These are phyloP conservation scores for Actinomucor elegans DNA, from an alignment of 371 early-diverging fungal genomes.

Conservation along the genomic window DNA sequence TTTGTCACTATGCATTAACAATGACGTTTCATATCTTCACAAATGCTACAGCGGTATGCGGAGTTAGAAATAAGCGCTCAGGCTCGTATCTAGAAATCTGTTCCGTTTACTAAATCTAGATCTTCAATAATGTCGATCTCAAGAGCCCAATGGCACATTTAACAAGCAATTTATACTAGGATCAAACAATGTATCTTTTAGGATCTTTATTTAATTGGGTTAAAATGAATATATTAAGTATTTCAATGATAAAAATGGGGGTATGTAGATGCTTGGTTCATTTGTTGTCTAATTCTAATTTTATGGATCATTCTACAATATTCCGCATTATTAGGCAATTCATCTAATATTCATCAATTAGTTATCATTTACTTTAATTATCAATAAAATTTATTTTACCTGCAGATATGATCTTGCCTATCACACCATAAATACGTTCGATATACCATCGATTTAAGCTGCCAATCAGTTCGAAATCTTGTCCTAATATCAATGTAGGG, in stretches of 20 bases:
- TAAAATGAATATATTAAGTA: neutral
- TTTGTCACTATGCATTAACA: no score
- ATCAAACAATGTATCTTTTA: no score
- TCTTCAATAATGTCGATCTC: no score
- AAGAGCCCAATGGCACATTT: no score
- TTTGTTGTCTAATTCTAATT: slow-evolving; percentile 18
- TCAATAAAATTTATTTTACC: no score
- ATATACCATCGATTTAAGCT: slow-evolving; percentile 13
- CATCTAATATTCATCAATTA: neutral
- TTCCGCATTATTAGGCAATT: slow-evolving; percentile 7
- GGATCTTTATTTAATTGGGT: neutral
- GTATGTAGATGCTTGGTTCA: slow-evolving; percentile 4
- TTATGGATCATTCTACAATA: slow-evolving; percentile 18
- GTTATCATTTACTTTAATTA: neutral
- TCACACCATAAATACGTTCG: slow-evolving; percentile 9
- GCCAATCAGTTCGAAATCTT: slow-evolving; percentile 14
- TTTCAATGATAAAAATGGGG: neutral
- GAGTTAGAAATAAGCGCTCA: no score
- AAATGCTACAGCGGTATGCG: no score
- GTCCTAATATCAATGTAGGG: slow-evolving; percentile 6
- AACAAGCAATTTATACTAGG: no score
- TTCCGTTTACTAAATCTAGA: no score
- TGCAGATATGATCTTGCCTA: neutral
- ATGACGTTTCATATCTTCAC: no score
- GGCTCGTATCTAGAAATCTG: no score